Percentiles rank a stretch among this genome's conserved stretches.
phyloP scores from a whole-genome alignment of 352 stramenopile genomes.

The Chrysophaeum taylorii region DNA sequence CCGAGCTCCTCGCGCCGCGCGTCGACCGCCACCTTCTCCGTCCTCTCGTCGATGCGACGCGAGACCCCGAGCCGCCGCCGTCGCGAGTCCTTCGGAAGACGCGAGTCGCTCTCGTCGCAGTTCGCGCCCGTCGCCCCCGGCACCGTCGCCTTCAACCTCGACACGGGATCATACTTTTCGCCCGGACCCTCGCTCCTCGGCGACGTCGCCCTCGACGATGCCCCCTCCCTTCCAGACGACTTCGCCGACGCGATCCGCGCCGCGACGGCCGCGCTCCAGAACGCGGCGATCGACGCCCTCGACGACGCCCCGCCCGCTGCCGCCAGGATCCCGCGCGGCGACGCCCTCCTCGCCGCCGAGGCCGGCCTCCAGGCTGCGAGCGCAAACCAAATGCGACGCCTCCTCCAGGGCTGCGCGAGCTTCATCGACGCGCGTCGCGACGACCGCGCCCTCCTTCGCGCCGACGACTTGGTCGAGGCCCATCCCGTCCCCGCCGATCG shows the following conservation, averaged over 20 bases:
- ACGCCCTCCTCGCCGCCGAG: not conserved
- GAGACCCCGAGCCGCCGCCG: too few species aligned
- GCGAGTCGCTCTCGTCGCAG: too few species aligned
- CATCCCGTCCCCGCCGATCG: not conserved
- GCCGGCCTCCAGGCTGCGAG: not conserved
- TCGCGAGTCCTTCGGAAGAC: too few species aligned
- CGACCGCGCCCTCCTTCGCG: not conserved
- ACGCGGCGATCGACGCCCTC: not conserved
- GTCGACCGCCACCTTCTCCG: too few species aligned
- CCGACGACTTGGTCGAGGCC: not conserved
- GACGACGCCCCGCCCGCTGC: not conserved
- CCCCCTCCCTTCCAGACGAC: too few species aligned
- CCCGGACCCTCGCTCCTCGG: not conserved
- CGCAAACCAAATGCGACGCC: not conserved
- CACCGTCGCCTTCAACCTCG: constrained; percentile 4
- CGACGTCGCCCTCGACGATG: not conserved
- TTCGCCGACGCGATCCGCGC: not conserved
- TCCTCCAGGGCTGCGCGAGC: not conserved
- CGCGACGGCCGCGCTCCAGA: not conserved
- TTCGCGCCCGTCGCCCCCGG: not conserved
- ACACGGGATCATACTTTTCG: not conserved
- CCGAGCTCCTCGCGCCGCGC: too few species aligned
- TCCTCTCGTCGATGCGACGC: too few species aligned
- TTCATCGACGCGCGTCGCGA: not conserved
- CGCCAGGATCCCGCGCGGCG: too few species aligned